These are phyloP conservation scores for Pichia sp. DNA, from an alignment of 1,139 yeast species.

Conservation along the genomic window DNA sequence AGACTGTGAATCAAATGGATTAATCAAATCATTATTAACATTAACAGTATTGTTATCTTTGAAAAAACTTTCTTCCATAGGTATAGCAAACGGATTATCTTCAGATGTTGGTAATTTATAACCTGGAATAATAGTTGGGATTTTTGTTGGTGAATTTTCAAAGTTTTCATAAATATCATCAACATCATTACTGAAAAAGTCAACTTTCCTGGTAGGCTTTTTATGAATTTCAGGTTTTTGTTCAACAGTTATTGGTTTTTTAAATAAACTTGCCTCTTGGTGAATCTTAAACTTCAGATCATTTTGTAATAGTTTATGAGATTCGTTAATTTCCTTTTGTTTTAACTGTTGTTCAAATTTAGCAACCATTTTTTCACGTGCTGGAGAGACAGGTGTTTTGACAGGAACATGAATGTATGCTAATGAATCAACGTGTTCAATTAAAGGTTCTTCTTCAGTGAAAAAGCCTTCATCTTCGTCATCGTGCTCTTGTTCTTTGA, in stretches of 20 bases:
- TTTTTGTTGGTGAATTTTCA: conserved; percentile 8
- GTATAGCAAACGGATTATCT: conserved; percentile 7
- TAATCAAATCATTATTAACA: background rate
- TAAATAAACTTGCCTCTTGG: conserved; percentile 9
- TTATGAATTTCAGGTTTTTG: background rate
- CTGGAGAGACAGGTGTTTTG: conserved; percentile 13
- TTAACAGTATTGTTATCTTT: background rate
- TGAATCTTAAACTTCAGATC: conserved; percentile 10
- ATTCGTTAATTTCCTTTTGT: conserved; percentile 9
- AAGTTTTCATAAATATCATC: conserved; percentile 13
- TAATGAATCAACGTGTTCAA: background rate
- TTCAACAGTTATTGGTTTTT: background rate
- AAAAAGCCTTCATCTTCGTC: background rate
- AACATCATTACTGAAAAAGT: conserved; percentile 5
- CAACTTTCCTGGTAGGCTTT: background rate
- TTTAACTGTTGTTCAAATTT: conserved; percentile 14
- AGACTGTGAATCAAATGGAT: conserved; percentile 6
- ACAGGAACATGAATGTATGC: background rate
- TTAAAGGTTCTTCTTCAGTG: background rate
- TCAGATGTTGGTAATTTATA: background rate
- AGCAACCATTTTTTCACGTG: conserved; percentile 17
- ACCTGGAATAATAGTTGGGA: background rate
- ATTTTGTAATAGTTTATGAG: conserved; percentile 11
- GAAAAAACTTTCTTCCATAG: background rate
- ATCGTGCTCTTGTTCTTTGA: background rate